Percentiles rank a stretch among this genome's conserved stretches.
Conservation (phyloP, 805 yeast genomes). For the Myxozyma vanderwaltii region DNA sequence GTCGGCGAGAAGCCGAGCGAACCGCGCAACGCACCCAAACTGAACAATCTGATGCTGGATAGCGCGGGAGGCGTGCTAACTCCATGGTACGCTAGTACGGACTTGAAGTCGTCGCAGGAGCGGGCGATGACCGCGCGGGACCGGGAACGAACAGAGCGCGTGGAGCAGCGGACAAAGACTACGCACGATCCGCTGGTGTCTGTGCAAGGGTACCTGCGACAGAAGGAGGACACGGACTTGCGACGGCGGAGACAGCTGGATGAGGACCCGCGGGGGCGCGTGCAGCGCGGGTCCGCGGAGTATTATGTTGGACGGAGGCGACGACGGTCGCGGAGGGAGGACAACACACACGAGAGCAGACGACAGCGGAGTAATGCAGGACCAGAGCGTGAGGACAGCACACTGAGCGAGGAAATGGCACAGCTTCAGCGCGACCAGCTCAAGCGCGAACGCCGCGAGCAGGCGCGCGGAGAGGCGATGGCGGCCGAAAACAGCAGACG, state of each 20-base stretch:
- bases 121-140: conserved; percentile 4
- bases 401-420: too few relatives aligned
- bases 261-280: conserved; percentile 4
- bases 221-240: conserved; percentile 3
- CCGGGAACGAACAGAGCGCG: neutral
- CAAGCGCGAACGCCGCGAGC: neutral
- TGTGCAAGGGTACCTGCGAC: conserved; percentile 10
- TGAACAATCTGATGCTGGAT: conserved; percentile 22
- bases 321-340: neutral
- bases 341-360: neutral
- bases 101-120: neutral
- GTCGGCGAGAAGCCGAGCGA: neutral
- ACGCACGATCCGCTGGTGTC: conserved; percentile 19
- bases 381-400: too few relatives aligned
- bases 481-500: too few relatives aligned
- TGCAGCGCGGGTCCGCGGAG: conserved; percentile 3
- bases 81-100: conserved; percentile 27
- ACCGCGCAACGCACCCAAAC: neutral
- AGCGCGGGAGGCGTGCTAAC: conserved; percentile 9
- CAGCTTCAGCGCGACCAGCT: too few relatives aligned
- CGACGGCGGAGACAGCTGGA: neutral
- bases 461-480: neutral
- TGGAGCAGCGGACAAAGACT: conserved; percentile 6
- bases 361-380: conserved; percentile 11
- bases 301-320: conserved; percentile 7